A percentile compares a stretch with the other conserved stretches of the same genome.
These are phyloP conservation scores for Tephrocybe sp. DNA, from an alignment of 768 basidiomycete species.

Conservation along the genomic window DNA sequence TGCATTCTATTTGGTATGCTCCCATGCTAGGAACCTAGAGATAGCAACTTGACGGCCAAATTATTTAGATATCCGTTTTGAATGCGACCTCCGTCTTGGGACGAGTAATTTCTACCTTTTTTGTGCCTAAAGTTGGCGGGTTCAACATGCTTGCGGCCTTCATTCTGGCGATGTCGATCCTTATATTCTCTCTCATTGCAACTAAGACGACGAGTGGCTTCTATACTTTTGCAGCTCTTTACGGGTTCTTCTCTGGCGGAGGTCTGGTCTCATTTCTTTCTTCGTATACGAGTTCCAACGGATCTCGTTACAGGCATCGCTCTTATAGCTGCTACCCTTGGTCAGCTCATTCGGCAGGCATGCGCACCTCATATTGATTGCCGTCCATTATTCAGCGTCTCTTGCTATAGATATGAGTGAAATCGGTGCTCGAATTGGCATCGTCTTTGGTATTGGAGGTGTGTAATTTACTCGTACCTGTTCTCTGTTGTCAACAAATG, in stretches of 20 bases:
- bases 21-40: background rate
- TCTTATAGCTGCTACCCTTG: too few species aligned
- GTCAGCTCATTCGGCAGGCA: too few species aligned
- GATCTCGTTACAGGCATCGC: too few species aligned
- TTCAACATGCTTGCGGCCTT: background rate
- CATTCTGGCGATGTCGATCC: background rate
- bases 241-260: conserved; percentile 7
- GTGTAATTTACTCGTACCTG: too few species aligned
- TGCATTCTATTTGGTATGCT: conserved; percentile 19
- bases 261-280: too few species aligned
- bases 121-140: background rate
- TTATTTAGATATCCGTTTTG: conserved; percentile 1
- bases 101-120: background rate
- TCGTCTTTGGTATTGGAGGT: too few species aligned
- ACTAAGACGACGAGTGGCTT: background rate
- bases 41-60: background rate
- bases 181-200: conserved; percentile 1
- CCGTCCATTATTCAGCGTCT: too few species aligned
- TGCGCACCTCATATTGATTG: too few species aligned
- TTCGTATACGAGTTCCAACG: too few species aligned
- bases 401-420: too few species aligned
- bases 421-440: too few species aligned
- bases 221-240: background rate
- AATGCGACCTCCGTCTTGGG: conserved; percentile 1
- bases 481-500: too few species aligned